A percentile compares a stretch with the other conserved stretches of the same genome.
Evolutionary conservation across 208 protist species (phyloP).

Genomic region (Porcisia deanei): DNA sequence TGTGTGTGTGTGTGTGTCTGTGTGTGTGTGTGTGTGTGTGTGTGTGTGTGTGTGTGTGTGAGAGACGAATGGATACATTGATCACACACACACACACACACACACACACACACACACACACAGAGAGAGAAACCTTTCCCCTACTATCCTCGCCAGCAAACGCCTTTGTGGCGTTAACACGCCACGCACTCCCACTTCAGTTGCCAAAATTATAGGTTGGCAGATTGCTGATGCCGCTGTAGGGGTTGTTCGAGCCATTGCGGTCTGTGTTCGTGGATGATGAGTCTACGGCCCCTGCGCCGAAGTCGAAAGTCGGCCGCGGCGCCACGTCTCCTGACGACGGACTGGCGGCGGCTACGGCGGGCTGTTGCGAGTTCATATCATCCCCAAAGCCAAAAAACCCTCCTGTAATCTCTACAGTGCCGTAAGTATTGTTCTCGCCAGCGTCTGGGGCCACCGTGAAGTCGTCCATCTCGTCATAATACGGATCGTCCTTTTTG

Average conservation of each 20-base stretch:
- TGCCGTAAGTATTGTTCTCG: slow-evolving; percentile 16
- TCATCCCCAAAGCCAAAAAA: slow-evolving; percentile 36
- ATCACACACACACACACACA: background rate
- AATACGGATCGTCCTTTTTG: slow-evolving; percentile 61
- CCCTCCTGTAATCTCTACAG: slow-evolving; percentile 40
- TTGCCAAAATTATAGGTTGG: slow-evolving; percentile 77
- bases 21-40: too few relatives aligned
- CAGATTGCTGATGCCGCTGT: slow-evolving; percentile 34
- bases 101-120: too few relatives aligned
- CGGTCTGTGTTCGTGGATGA: background rate
- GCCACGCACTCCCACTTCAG: slow-evolving; percentile 17
- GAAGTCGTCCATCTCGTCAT: slow-evolving; percentile 80
- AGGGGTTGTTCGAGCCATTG: slow-evolving; percentile 14
- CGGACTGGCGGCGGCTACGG: background rate
- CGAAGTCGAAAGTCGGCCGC: slow-evolving; percentile 66
- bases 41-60: too few relatives aligned
- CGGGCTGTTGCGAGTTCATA: background rate
- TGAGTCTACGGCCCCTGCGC: slow-evolving; percentile 20
- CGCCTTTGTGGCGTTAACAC: too few relatives aligned
- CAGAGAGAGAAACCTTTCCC: background rate
- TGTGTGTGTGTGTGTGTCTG: background rate
- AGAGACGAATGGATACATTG: background rate
- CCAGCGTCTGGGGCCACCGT: slow-evolving; percentile 28
- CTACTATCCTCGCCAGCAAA: background rate
- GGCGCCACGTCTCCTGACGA: slow-evolving; percentile 11